Conservation (phyloP, 1,284 basidiomycete genomes). For the Cutaneotrichosporon curvatum region DNA sequence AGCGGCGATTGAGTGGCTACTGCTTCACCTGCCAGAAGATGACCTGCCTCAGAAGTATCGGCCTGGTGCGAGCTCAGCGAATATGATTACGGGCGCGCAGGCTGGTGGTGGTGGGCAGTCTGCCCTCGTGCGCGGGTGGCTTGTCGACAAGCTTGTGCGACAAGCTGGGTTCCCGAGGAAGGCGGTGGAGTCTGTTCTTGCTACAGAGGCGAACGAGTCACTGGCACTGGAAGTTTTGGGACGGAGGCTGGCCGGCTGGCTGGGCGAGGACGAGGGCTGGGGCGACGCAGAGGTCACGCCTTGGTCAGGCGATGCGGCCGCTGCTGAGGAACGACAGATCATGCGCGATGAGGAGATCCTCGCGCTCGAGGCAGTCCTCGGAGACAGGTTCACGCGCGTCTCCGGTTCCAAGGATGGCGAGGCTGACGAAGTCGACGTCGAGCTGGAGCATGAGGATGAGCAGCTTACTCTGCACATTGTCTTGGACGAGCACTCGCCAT, state of each 20-base stretch:
- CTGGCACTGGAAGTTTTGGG: conserved; percentile 44
- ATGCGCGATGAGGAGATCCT: conserved; percentile 67
- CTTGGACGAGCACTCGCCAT: conserved; percentile 52
- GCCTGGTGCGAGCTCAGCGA: conserved; percentile 60
- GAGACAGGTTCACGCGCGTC: conserved; percentile 41
- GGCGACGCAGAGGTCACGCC: conserved; percentile 46
- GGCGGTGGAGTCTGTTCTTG: conserved; percentile 56
- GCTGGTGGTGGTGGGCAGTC: conserved; percentile 50
- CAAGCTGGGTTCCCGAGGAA: conserved; percentile 76
- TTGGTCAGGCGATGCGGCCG: conserved; percentile 44
- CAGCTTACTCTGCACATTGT: conserved; percentile 61
- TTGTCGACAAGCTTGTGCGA: conserved; percentile 72
- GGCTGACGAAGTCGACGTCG: conserved; percentile 51
- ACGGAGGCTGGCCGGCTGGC: conserved; percentile 44
- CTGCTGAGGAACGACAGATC: conserved; percentile 48
- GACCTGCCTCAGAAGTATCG: conserved; percentile 56
- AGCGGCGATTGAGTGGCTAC: conserved; percentile 48
- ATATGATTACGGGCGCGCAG: conserved; percentile 52
- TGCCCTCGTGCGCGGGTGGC: conserved; percentile 69
- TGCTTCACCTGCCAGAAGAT: conserved; percentile 51
- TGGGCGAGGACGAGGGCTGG: conserved; percentile 45
- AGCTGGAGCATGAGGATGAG: conserved; percentile 51
- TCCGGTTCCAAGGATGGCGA: conserved; percentile 38
- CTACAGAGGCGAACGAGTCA: conserved; percentile 32
- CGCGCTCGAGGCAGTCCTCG: conserved; percentile 53